Conservation (phyloP, 2,329 filamentous ascomycete species). For the Penicillium corylophilum region DNA sequence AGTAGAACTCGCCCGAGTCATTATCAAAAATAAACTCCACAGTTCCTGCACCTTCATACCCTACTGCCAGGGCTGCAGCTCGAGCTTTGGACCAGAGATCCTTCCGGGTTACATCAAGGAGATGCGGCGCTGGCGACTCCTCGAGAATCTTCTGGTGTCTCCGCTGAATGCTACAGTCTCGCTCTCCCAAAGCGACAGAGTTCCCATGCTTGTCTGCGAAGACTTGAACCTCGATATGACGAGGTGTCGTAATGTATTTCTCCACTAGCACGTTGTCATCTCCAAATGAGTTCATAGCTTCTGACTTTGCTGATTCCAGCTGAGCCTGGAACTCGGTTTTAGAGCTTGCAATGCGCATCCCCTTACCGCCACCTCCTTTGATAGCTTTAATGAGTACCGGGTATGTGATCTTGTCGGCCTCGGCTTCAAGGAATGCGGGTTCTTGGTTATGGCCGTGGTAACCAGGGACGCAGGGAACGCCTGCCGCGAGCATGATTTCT, state of each 20-base stretch:
- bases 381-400: slow-evolving; percentile 66
- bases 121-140: slow-evolving; percentile 64
- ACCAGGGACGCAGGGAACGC: slow-evolving; percentile 92
- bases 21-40: slow-evolving; percentile 71
- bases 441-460: slow-evolving; percentile 89
- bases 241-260: slow-evolving; percentile 66
- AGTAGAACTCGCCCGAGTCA: slow-evolving; percentile 64
- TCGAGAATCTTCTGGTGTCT: slow-evolving; percentile 67
- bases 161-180: slow-evolving; percentile 66
- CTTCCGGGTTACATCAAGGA: slow-evolving; percentile 59
- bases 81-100: slow-evolving; percentile 66
- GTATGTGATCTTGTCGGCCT: slow-evolving; percentile 71
- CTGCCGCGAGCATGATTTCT: slow-evolving; percentile 94
- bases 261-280: slow-evolving; percentile 67
- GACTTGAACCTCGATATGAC: slow-evolving; percentile 67
- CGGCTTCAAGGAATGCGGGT: slow-evolving; percentile 58
- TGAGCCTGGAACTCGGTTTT: slow-evolving; percentile 61
- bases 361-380: slow-evolving; percentile 67
- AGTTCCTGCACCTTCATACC: slow-evolving; percentile 65
- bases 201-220: slow-evolving; percentile 67
- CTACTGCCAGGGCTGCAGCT: slow-evolving; percentile 62
- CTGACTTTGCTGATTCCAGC: slow-evolving; percentile 62
- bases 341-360: slow-evolving; percentile 63
- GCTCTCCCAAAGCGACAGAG: slow-evolving; percentile 62
- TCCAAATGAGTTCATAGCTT: slow-evolving; percentile 63